Base-by-base conservation (phyloP, 176 grass and related monocot species). In the Triticum monococcum region DNA sequence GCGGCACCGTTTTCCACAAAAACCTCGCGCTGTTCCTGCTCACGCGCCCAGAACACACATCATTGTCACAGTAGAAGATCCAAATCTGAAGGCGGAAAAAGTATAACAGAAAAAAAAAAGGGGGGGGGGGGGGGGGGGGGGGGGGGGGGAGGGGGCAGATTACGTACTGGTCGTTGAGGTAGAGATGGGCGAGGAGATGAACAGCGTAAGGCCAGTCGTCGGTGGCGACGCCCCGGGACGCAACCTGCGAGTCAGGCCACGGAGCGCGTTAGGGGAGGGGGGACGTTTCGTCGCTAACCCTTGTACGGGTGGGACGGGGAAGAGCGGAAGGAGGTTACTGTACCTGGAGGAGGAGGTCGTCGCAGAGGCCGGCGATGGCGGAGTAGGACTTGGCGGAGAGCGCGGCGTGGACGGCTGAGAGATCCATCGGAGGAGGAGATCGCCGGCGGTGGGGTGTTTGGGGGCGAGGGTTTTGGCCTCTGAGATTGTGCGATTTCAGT, bases 171-270 rank as follows among this genome's bases (percentile, higher is more conserved):
- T 96, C 97, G 54, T 93, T 86, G 63, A 89, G 31, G 77, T 83
- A 94, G 88, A 99, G 79, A 60, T 99, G 97, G 26, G 85, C 89
- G 20, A 96, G 89, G 43, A 96, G 94, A 86, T 99, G 97, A 77
- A 99, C 83, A 2, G 90, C 80, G 90, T 91, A 99, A 23, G 97
- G 97, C 97, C 97, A 99, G 14, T 89, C 92, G 24, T 96, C 97
- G 35, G 88, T 87, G 83, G 72, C 35, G 66, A 74, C 78, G 43
- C 97, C 90, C 41, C 38, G 86, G 78, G 92, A 88, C 54, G 89
- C 88, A 9, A 86, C 85, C 97, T 94, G 90, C 85, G 57, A 81
- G 20, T 16, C 22, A 20, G 36, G 22, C 61, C 10, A 26, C 12
- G 17, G 74, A 75, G 50, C 68, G 41, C 1, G 65, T n/a, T 8